Base-by-base conservation (phyloP, 805 yeast genomes). In the Metschnikowia arizonensis region DNA sequence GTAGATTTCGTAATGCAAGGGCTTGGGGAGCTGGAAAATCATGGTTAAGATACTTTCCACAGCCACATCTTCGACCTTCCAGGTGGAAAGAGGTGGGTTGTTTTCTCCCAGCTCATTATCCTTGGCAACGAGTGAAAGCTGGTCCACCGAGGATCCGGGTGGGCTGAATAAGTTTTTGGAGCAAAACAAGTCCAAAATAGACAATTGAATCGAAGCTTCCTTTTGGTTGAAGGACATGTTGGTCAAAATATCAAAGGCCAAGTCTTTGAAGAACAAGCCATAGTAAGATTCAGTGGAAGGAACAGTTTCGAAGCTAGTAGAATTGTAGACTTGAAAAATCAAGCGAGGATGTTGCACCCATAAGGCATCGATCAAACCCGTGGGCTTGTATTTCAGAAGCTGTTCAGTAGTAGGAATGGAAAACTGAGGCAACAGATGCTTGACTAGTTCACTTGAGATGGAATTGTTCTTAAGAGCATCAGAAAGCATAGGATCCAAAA, bases 51-150 rank as follows among this genome's bases (percentile, higher is more conserved):
- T 80, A 35, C 86, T 79, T 60, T 93, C 97, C 29, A 90, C 77
- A 0, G 91, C 87, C 33, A 90, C 73, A 61, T 90, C 97, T 64
- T 93, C 99, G 48, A 89, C 78, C 61, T 93, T 93, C 85, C 87
- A 88, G 0, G 96, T 88, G 1, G 95, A 79, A 34, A 72, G 63
- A 1, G 72, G 62, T 2, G 75, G 74, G 3, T 29, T 48, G 46
- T 71, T 69, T 50, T 66, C 74, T 1, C 75, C 74, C 1, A 63
- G 32, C n/a, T 54, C 53, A 45, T 71, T 76, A 44, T 75, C 76
- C 11, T 71, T 65, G 6, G 54, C 54, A 28, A 72, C 67, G 40
- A 58, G 50, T 5, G 68, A 56, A 42, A 91, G 68, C 49, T 80
- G 82, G 54, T 89, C 96, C 48, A 89, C 74, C 0, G 95, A 78